Base-by-base conservation (phyloP, 1,284 basidiomycete species). In the Vanrija sp. region DNA sequence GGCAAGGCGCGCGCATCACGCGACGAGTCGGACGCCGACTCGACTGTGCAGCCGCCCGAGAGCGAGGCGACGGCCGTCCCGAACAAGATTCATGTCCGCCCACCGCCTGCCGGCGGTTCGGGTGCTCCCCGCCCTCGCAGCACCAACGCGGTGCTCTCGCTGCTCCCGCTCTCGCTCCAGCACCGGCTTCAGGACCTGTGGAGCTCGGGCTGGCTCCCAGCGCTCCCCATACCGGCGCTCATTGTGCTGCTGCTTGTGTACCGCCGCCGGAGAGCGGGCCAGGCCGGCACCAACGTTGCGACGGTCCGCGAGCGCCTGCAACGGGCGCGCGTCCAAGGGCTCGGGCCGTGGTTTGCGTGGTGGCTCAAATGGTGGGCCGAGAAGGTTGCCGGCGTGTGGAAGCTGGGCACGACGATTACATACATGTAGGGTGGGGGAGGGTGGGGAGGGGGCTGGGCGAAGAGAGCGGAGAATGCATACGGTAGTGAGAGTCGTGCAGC, bases 321-420 rank as follows among this genome's bases (percentile, higher is more conserved):
- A 38, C 54, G 54, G 7, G 60, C 52, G 5, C 49, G 60, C 44
- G 40, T 51, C 49, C 48, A 46, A 43, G 48, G 48, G 43, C 46
- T 55, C 38, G 46, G 49, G 40, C 54, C 42, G 21, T 72, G 68
- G 71, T 8, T 69, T 6, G 44, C 42, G 34, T 68, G 54, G 51
- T 71, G 60, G 56, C 10, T 75, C n/a, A 47, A 57, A 21, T 73
- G 71, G 71, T 75, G 72, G 72, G 38, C 63, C 5, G 52, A 55
- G 19, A 74, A 74, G 61, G 55, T 73, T 25, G 52, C 47, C 5
- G 73, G 73, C 12, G 65, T 75, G 3, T 75, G 71, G 73, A 65
- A 63, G 43, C 57, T 75, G 53, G 73, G 69, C 3, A 75, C 72
- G 5, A 74, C 72, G 3, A 73, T 75, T 39, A 74, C 73, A 2